These are phyloP conservation scores for Austroboletus eburneus DNA, from an alignment of 768 basidiomycete genomes.

Conservation along the genomic window DNA sequence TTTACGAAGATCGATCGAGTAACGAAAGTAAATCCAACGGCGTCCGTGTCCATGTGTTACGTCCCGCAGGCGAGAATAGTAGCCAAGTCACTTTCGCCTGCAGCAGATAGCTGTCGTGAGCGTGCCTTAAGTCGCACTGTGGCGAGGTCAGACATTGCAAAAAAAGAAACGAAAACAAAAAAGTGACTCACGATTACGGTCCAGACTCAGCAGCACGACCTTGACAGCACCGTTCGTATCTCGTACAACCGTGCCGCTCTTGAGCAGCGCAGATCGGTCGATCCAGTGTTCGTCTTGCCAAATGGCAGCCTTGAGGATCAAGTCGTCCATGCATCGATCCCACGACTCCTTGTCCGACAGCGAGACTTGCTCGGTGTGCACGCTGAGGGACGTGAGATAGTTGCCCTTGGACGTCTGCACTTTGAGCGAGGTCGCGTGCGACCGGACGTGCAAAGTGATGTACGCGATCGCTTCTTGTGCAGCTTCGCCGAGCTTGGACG, in stretches of 20 bases:
- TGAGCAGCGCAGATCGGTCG: constrained; percentile 75
- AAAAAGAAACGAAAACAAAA: constrained; percentile 5
- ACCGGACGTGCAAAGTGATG: constrained; percentile 69
- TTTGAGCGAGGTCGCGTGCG: constrained; percentile 76
- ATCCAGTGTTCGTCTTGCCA: constrained; percentile 95
- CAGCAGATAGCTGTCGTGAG: constrained; percentile 78
- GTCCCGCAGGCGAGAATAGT: constrained; percentile 48
- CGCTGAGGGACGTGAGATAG: constrained; percentile 76
- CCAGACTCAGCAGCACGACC: constrained; percentile 86
- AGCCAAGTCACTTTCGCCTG: constrained; percentile 82
- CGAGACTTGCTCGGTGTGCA: constrained; percentile 82
- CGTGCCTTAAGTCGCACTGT: constrained; percentile 88
- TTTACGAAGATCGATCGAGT: constrained; percentile 4
- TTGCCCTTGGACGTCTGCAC: constrained; percentile 95
- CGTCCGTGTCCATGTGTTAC: constrained; percentile 10
- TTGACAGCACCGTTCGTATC: constrained; percentile 56
- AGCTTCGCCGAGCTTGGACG: constrained; percentile 64
- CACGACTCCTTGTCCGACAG: constrained; percentile 47
- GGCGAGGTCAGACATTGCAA: constrained; percentile 5
- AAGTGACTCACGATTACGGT: constrained; percentile 75
- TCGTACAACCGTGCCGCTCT: constrained; percentile 28
- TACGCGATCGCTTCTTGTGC: constrained; percentile 73
- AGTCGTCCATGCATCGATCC: constrained; percentile 89
- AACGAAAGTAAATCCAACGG: not conserved
- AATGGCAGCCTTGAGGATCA: constrained; percentile 86